Percentiles rank a stretch among this genome's conserved stretches.
These are phyloP conservation scores for Yamadazyma sp. DNA, from an alignment of 1,139 yeast species.

Conservation along the genomic window DNA sequence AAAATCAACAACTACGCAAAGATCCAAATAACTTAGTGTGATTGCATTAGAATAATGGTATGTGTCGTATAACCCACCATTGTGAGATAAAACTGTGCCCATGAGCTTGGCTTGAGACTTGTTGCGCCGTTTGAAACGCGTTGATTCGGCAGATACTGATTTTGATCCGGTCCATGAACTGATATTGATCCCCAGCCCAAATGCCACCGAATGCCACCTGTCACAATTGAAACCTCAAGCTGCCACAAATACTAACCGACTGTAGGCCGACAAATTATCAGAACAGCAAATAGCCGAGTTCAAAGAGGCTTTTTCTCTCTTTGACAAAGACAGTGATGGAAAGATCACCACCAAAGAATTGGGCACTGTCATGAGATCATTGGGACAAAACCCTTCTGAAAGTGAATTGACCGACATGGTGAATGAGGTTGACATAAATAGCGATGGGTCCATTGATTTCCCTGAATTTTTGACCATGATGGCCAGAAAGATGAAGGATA, in stretches of 20 bases:
- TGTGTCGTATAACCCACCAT: too few species aligned
- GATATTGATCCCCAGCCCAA: neutral
- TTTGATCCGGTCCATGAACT: neutral
- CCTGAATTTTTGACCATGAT: conserved; percentile 80
- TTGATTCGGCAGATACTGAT: too few species aligned
- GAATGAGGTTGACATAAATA: conserved; percentile 94
- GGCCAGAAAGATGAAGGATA: conserved; percentile 96
- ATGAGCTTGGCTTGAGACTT: neutral
- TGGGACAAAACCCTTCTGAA: conserved; percentile 96
- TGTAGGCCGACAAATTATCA: conserved; percentile 79
- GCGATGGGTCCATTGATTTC: conserved; percentile 93
- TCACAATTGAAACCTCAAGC: too few species aligned
- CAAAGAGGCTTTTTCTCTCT: conserved; percentile 94
- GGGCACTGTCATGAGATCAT: conserved; percentile 97
- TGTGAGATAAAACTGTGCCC: too few species aligned
- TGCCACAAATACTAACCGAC: conserved; percentile 11
- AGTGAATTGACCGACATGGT: conserved; percentile 94
- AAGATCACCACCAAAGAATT: conserved; percentile 91
- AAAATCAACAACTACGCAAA: too few species aligned
- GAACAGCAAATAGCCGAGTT: conserved; percentile 96
- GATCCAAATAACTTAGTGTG: too few species aligned
- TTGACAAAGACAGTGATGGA: conserved; percentile 96
- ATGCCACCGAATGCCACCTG: neutral
- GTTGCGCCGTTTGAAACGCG: neutral
- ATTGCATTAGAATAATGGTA: neutral